phyloP scores from a whole-genome alignment of 23 red algal genomes.

The Cyanidiococcus yangmingshanensis region DNA sequence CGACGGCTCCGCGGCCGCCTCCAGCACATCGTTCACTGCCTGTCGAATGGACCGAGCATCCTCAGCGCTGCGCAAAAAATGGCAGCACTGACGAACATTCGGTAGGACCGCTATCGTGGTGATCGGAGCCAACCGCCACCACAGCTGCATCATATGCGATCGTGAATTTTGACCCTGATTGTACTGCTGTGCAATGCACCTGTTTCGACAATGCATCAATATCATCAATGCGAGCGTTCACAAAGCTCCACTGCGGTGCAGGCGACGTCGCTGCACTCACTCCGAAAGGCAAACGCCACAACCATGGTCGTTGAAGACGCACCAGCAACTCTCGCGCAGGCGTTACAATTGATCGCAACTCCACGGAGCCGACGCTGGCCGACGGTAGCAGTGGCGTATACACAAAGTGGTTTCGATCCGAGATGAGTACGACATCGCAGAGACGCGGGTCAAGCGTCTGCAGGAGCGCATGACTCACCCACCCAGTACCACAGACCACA shows the following conservation, averaged over 20 bases:
- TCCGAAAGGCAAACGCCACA: neutral
- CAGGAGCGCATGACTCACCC: conserved; percentile 70
- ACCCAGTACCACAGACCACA: conserved; percentile 72
- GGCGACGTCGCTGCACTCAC: neutral
- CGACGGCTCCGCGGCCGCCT: conserved; percentile 49
- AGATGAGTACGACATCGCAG: conserved; percentile 51
- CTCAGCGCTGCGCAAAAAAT: conserved; percentile 64
- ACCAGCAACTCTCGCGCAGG: conserved; percentile 38
- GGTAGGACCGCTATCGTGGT: conserved; percentile 54
- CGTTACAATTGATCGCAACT: conserved; percentile 71
- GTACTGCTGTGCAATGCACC: neutral
- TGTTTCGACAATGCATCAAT: neutral
- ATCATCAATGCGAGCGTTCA: conserved; percentile 8
- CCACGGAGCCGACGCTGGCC: conserved; percentile 66
- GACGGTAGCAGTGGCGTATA: conserved; percentile 82
- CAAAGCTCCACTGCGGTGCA: neutral
- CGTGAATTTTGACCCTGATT: conserved; percentile 19
- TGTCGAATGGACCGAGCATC: conserved; percentile 56
- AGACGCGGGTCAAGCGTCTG: conserved; percentile 41
- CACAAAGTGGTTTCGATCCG: conserved; percentile 85
- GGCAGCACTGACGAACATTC: conserved; percentile 46
- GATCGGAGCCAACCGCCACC: conserved; percentile 55
- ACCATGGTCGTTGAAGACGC: neutral
- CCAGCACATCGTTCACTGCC: conserved; percentile 46
- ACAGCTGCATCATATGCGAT: conserved; percentile 63